These are phyloP conservation scores for Aspergillus niger DNA, from an alignment of 2,329 filamentous ascomycete genomes.

Conservation along the genomic window DNA sequence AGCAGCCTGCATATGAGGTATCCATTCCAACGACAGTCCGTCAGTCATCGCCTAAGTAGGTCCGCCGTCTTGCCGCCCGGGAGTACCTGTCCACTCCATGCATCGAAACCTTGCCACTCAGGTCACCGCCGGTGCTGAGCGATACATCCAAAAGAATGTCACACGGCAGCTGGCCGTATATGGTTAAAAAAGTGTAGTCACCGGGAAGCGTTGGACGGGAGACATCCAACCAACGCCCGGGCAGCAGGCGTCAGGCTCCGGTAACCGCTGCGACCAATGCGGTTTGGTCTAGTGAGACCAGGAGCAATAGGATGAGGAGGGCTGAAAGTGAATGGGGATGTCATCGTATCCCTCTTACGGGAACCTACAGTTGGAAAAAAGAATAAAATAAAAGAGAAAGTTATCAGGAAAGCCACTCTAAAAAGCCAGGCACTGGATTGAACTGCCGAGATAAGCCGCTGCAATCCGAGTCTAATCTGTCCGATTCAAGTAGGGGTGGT, in stretches of 20 bases:
- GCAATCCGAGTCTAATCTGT: neutral
- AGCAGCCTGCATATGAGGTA: slow-evolving; percentile 21
- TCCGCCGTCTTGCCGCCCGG: neutral
- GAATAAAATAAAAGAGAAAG: too few species aligned
- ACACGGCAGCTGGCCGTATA: slow-evolving; percentile 5
- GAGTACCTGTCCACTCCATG: slow-evolving; percentile 5
- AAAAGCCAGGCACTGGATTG: neutral
- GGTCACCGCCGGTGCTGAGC: slow-evolving; percentile 4
- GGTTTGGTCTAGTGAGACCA: neutral
- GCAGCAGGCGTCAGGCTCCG: slow-evolving; percentile 1
- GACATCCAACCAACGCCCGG: slow-evolving; percentile 5
- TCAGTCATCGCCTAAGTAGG: neutral
- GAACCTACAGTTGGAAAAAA: neutral
- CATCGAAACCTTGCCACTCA: slow-evolving; percentile 4
- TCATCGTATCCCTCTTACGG: neutral
- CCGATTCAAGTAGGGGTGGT: neutral
- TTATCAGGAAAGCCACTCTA: too few species aligned
- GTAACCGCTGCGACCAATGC: neutral
- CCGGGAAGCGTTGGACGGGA: neutral
- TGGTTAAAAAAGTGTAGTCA: neutral
- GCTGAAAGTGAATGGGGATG: neutral
- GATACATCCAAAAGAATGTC: slow-evolving; percentile 8
- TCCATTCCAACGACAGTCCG: slow-evolving; percentile 10
- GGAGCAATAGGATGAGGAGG: neutral
- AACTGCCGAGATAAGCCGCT: slow-evolving; percentile 3